Conservation (phyloP, 371 early-diverging fungal genomes). For the Amoeboaphelidium occidentale region DNA sequence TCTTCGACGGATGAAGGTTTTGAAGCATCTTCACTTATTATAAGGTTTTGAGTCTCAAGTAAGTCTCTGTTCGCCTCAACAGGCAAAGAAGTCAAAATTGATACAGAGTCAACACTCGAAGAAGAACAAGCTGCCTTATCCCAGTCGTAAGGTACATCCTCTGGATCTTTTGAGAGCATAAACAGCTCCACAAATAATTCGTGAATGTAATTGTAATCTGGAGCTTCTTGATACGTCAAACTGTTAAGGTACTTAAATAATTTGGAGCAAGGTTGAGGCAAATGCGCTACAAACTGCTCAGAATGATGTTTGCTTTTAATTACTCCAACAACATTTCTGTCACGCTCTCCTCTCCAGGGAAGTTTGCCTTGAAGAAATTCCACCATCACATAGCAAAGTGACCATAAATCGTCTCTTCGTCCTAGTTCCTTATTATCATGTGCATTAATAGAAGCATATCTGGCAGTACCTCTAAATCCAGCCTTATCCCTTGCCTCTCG, state of each 20-base stretch:
- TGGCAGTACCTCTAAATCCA: conserved; percentile 37
- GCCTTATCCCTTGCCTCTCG: conserved; percentile 18
- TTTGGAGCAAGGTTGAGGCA: conserved; percentile 16
- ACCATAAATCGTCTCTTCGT: conserved; percentile 42
- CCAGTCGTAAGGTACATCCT: conserved; percentile 10
- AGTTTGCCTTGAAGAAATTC: conserved; percentile 32
- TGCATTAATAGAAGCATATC: conserved; percentile 34
- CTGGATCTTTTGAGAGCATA: conserved; percentile 1
- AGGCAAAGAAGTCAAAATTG: no score
- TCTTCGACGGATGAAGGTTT: no score
- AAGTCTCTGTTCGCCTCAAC: no score
- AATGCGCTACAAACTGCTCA: conserved; percentile 15
- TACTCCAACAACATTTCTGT: conserved; percentile 12
- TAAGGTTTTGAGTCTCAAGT: no score
- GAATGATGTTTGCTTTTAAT: conserved; percentile 16
- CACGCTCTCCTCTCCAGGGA: conserved; percentile 40
- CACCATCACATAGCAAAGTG: conserved; percentile 33
- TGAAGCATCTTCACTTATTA: no score
- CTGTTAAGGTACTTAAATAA: conserved; percentile 19
- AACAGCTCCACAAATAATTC: conserved; percentile 8
- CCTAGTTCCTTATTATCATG: conserved; percentile 30
- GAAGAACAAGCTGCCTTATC: no score
- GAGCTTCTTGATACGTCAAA: conserved; percentile 19
- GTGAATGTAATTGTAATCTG: conserved; percentile 18
- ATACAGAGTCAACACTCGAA: no score